phyloP scores from a whole-genome alignment of 257 asterid genomes.

The Leptodermis oblonga region DNA sequence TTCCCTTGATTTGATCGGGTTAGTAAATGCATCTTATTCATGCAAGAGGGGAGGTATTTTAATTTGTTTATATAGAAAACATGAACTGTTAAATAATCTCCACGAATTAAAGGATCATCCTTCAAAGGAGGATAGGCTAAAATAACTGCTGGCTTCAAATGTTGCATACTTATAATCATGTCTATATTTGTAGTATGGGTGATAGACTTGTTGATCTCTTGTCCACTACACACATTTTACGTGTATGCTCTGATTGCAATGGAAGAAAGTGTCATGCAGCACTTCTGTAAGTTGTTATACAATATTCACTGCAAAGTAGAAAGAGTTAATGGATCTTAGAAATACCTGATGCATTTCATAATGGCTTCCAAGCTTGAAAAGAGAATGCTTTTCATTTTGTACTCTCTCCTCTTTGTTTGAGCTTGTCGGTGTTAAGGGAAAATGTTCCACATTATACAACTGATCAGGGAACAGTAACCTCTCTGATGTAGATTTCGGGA shows the following conservation, averaged over 20 bases:
- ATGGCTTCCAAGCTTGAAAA: background rate
- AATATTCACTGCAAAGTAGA: background rate
- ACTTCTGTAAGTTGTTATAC: background rate
- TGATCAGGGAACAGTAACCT: background rate
- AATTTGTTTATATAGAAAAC: background rate
- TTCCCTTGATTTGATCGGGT: background rate
- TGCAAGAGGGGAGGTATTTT: background rate
- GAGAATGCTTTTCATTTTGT: background rate
- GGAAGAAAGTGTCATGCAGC: background rate
- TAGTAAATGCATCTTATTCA: background rate
- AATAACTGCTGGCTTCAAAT: background rate
- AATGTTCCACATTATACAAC: too few species aligned
- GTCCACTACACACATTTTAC: background rate
- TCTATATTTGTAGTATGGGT: background rate
- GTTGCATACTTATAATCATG: background rate
- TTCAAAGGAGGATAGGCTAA: background rate
- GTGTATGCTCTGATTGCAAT: background rate
- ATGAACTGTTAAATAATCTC: background rate
- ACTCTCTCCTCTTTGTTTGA: background rate
- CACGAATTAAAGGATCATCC: background rate
- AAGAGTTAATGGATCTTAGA: background rate
- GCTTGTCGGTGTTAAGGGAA: background rate
- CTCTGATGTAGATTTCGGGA: background rate
- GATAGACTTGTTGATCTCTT: background rate
- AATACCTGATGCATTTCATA: background rate